phyloP scores from a whole-genome alignment of 1,284 basidiomycete species.

The Agroathelia rolfsii region DNA sequence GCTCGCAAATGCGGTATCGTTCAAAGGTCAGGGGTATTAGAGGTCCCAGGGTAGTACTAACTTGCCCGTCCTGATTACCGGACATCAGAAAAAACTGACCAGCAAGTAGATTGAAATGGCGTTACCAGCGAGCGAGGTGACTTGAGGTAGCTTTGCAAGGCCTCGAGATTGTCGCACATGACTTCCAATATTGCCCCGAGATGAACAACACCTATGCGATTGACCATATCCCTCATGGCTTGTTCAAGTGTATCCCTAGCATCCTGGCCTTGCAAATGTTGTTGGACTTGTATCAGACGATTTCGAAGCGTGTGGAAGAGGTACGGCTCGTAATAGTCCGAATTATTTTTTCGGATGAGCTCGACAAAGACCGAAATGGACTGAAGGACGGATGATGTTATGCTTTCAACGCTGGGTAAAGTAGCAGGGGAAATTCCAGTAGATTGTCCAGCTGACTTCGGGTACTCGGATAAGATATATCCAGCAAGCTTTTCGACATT shows the following conservation, averaged over 20 bases:
- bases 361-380: constrained; percentile 91
- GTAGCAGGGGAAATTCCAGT: constrained; percentile 10
- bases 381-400: constrained; percentile 83
- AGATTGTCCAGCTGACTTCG: constrained; percentile 8
- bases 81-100: constrained; percentile 49
- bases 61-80: constrained; percentile 40
- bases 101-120: too few relatives aligned
- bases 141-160: constrained; percentile 65
- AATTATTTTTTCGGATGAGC: constrained; percentile 97
- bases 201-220: constrained; percentile 91
- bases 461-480: too few relatives aligned
- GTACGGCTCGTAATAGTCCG: constrained; percentile 97
- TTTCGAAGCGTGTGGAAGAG: constrained; percentile 94
- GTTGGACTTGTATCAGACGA: constrained; percentile 80
- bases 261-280: constrained; percentile 54
- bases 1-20: constrained; percentile 93
- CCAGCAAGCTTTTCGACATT: constrained; percentile 67
- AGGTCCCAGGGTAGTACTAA: constrained; percentile 62
- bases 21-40: constrained; percentile 87
- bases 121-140: constrained; percentile 70
- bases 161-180: constrained; percentile 61
- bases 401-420: constrained; percentile 63
- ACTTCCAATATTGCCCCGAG: constrained; percentile 78
- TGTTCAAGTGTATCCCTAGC: constrained; percentile 65
- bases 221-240: constrained; percentile 80